A percentile compares a stretch with the other conserved stretches of the same genome.
Evolutionary conservation across 1,284 basidiomycete genomes (phyloP).

Genomic region (Apiotrichum brassicae): DNA sequence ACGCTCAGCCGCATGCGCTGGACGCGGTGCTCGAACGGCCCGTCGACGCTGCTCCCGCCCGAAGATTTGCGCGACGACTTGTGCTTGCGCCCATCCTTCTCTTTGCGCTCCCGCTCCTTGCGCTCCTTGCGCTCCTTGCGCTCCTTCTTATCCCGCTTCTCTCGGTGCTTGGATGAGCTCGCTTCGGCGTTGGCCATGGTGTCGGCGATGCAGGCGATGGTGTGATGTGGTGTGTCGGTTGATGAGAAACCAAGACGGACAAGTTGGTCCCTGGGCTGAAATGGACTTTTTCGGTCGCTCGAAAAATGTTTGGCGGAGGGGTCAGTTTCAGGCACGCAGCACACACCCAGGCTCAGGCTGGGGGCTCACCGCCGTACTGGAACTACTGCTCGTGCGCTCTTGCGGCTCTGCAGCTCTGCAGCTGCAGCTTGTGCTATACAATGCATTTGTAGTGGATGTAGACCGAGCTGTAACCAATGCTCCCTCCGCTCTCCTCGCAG

Average conservation of each 20-base stretch:
- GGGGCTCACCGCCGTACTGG: no score
- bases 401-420: no score
- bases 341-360: no score
- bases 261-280: no score
- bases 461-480: neutral
- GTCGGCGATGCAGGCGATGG: neutral
- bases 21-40: constrained; percentile 62
- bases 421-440: constrained; percentile 8
- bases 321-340: no score
- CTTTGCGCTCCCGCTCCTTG: constrained; percentile 6
- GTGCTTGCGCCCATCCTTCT: constrained; percentile 13
- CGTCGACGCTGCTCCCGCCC: constrained; percentile 22
- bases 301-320: neutral
- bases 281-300: neutral
- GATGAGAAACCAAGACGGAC: no score
- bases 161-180: constrained; percentile 19
- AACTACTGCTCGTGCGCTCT: no score
- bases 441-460: constrained; percentile 8
- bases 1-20: constrained; percentile 69
- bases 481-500: neutral
- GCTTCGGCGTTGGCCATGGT: constrained; percentile 22
- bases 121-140: constrained; percentile 12
- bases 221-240: constrained; percentile 4
- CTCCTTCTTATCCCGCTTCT: constrained; percentile 14
- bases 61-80: constrained; percentile 1